These are phyloP conservation scores for Candida silvatica DNA, from an alignment of 805 yeast species.

Conservation along the genomic window DNA sequence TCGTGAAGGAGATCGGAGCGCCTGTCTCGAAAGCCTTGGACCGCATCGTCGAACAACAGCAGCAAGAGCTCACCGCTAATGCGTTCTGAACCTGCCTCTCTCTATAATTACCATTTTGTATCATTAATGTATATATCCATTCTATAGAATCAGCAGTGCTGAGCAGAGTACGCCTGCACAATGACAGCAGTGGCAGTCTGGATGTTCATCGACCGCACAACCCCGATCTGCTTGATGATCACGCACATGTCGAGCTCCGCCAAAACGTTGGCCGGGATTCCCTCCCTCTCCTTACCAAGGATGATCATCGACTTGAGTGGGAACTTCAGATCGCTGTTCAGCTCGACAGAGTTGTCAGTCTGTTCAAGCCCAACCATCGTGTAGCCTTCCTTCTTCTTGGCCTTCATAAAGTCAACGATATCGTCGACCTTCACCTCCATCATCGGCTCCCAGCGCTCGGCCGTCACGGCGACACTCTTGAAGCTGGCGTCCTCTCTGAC, in stretches of 20 bases:
- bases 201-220: conserved; percentile 90
- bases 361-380: conserved; percentile 87
- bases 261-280: conserved; percentile 79
- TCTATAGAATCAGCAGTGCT: conserved; percentile 36
- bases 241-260: conserved; percentile 80
- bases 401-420: conserved; percentile 47
- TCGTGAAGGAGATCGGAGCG: conserved; percentile 55
- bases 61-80: conserved; percentile 23
- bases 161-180: conserved; percentile 80
- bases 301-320: conserved; percentile 74
- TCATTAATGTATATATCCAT: background rate
- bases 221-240: conserved; percentile 88
- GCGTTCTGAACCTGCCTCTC: too few species aligned
- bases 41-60: conserved; percentile 31
- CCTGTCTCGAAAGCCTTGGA: conserved; percentile 54
- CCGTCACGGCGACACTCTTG: conserved; percentile 85
- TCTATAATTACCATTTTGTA: too few species aligned
- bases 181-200: conserved; percentile 95
- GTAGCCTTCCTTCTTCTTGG: conserved; percentile 67
- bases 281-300: conserved; percentile 83
- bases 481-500: conserved; percentile 63
- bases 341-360: conserved; percentile 77
- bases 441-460: conserved; percentile 95
- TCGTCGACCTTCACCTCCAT: conserved; percentile 54
- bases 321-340: conserved; percentile 56